These are phyloP conservation scores for Jamesozyma gamospora DNA, from an alignment of 805 yeast species.

Conservation along the genomic window DNA sequence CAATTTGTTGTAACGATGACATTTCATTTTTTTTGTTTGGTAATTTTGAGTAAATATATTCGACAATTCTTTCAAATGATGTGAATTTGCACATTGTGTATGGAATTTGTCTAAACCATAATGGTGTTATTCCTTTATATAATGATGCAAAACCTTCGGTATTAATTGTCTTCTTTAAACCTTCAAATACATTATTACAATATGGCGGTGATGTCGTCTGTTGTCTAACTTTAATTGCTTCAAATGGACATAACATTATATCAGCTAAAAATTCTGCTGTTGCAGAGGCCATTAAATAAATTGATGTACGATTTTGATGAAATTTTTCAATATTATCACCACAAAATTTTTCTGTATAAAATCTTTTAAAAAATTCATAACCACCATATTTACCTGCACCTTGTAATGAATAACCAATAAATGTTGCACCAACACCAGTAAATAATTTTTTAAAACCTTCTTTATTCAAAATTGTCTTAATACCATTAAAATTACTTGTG, in stretches of 20 bases:
- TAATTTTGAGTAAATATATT: constrained; percentile 58
- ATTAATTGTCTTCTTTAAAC: constrained; percentile 54
- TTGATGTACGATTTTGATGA: constrained; percentile 54
- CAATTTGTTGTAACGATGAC: constrained; percentile 71
- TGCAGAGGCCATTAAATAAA: constrained; percentile 80
- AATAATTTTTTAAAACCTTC: constrained; percentile 70
- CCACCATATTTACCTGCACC: constrained; percentile 97
- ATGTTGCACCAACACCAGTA: constrained; percentile 89
- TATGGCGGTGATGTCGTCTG: constrained; percentile 90
- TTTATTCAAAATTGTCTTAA: constrained; percentile 57
- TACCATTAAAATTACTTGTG: constrained; percentile 72
- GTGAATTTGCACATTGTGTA: constrained; percentile 97
- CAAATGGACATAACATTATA: constrained; percentile 82
- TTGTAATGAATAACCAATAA: constrained; percentile 86
- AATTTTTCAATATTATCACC: constrained; percentile 51
- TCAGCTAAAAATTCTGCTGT: constrained; percentile 93
- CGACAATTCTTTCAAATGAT: constrained; percentile 85
- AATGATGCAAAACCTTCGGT: constrained; percentile 64
- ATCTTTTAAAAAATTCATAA: constrained; percentile 82
- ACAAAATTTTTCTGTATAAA: constrained; percentile 53
- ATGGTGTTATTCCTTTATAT: constrained; percentile 82
- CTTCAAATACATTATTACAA: constrained; percentile 53
- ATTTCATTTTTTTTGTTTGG: constrained; percentile 68
- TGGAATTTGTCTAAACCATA: constrained; percentile 97
- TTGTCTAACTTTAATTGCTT: constrained; percentile 87